Evolutionary conservation across 2,329 filamentous ascomycete species (phyloP).

Genomic region (Hirsutella thompsonii): DNA sequence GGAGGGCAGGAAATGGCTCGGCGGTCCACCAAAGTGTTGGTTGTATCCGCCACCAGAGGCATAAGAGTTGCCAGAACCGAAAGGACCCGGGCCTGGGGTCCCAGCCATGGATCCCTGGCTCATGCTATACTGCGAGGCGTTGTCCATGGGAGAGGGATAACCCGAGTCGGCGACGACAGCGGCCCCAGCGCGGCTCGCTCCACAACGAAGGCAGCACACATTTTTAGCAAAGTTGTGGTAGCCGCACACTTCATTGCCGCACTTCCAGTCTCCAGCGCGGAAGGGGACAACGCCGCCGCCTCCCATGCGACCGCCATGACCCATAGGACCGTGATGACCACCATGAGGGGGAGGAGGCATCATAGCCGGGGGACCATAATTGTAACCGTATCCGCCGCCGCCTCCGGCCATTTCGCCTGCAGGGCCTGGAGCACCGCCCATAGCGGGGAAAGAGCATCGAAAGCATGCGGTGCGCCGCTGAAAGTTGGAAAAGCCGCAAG

Average conservation of each 20-base stretch:
- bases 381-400: constrained; percentile 53
- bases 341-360: constrained; percentile 69
- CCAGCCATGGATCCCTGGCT: constrained; percentile 77
- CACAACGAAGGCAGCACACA: constrained; percentile 91
- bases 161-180: constrained; percentile 90
- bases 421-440: constrained; percentile 47
- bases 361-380: constrained; percentile 62
- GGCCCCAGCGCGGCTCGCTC: constrained; percentile 84
- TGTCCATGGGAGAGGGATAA: constrained; percentile 83
- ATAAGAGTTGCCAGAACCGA: constrained; percentile 58
- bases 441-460: constrained; percentile 94
- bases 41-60: constrained; percentile 50
- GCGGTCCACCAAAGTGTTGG: constrained; percentile 78
- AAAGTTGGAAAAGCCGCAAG: constrained; percentile 98
- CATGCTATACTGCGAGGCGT: constrained; percentile 72
- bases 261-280: constrained; percentile 98
- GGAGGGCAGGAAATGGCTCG: constrained; percentile 82
- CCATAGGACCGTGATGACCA: constrained; percentile 43
- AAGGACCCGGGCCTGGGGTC: constrained; percentile 65
- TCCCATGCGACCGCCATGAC: constrained; percentile 58
- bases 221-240: constrained; percentile 99
- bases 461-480: constrained; percentile 97
- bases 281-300: constrained; percentile 86
- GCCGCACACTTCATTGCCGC: constrained; percentile 88
- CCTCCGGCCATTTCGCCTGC: constrained; percentile 48